Evolutionary conservation across 2,329 filamentous ascomycete species (phyloP).

Genomic region (Epichloe bromicola): DNA sequence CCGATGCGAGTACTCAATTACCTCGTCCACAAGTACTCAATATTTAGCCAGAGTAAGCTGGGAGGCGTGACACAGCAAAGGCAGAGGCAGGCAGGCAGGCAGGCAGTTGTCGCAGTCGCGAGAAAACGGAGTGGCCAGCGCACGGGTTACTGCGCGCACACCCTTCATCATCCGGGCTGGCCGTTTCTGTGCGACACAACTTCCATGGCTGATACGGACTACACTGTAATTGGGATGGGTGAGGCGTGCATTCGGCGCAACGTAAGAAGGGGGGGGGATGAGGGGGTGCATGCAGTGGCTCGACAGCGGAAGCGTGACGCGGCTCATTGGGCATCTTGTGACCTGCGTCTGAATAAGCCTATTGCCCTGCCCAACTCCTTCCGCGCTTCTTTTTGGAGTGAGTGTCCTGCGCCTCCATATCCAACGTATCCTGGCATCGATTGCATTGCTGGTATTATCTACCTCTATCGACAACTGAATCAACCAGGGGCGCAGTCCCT

Average conservation of each 20-base stretch:
- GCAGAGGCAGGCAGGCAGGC: too few relatives aligned
- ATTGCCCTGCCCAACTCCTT: neutral
- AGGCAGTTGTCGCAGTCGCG: neutral
- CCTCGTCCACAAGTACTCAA: neutral
- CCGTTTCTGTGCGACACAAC: neutral
- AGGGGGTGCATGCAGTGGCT: neutral
- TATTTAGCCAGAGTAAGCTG: neutral
- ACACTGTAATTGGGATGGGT: neutral
- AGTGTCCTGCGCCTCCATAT: too few relatives aligned
- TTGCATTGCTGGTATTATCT: too few relatives aligned
- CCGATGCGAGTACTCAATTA: neutral
- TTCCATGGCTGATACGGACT: neutral
- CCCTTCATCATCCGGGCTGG: neutral
- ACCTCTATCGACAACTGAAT: too few relatives aligned
- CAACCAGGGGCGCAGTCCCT: too few relatives aligned
- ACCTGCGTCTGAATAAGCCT: conserved; percentile 5
- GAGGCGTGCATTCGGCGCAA: neutral
- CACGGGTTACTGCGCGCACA: neutral
- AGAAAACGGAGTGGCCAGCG: neutral
- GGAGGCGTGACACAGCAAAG: too few relatives aligned
- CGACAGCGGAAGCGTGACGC: neutral
- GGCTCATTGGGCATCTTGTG: conserved; percentile 2
- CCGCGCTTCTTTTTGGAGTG: too few relatives aligned
- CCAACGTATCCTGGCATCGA: too few relatives aligned
- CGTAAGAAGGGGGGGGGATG: neutral